These are phyloP conservation scores for Rhynchosporium graminicola DNA, from an alignment of 2,329 filamentous ascomycete genomes.

Conservation along the genomic window DNA sequence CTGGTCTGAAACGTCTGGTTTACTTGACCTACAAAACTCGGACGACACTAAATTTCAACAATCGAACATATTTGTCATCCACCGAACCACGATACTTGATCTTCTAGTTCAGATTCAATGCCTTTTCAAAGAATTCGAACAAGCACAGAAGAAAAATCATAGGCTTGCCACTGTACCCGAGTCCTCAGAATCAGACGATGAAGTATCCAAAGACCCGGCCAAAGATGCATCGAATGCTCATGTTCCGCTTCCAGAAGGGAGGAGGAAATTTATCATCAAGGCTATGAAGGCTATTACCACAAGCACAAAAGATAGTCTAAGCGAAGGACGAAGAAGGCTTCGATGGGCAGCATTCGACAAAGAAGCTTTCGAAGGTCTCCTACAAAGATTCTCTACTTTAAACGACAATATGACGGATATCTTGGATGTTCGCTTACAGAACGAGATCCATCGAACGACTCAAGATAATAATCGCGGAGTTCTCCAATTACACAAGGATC, in stretches of 20 bases:
- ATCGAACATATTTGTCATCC: slow-evolving; percentile 51
- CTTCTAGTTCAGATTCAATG: slow-evolving; percentile 50
- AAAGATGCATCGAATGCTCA: slow-evolving; percentile 48
- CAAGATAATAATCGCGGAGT: slow-evolving; percentile 52
- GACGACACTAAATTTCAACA: slow-evolving; percentile 47
- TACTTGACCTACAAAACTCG: slow-evolving; percentile 46
- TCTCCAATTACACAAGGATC: slow-evolving; percentile 49
- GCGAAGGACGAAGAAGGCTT: slow-evolving; percentile 39
- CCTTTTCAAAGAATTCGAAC: slow-evolving; percentile 50
- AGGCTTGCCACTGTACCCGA: slow-evolving; percentile 42
- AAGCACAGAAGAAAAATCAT: slow-evolving; percentile 45
- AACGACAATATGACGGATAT: slow-evolving; percentile 53
- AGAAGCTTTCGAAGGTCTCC: slow-evolving; percentile 47
- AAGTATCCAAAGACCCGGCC: slow-evolving; percentile 41
- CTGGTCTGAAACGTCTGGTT: slow-evolving; percentile 52
- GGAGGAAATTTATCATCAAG: slow-evolving; percentile 48
- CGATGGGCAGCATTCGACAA: slow-evolving; percentile 51
- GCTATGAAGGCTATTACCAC: slow-evolving; percentile 45
- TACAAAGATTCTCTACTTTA: slow-evolving; percentile 47
- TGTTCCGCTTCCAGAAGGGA: slow-evolving; percentile 47
- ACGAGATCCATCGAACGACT: slow-evolving; percentile 50
- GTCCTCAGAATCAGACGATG: slow-evolving; percentile 37
- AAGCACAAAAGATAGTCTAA: slow-evolving; percentile 40
- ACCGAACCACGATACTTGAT: slow-evolving; percentile 52
- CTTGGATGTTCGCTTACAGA: slow-evolving; percentile 49